Evolutionary conservation across 1,284 basidiomycete genomes (phyloP).

Genomic region (Xerocomus tenax): DNA sequence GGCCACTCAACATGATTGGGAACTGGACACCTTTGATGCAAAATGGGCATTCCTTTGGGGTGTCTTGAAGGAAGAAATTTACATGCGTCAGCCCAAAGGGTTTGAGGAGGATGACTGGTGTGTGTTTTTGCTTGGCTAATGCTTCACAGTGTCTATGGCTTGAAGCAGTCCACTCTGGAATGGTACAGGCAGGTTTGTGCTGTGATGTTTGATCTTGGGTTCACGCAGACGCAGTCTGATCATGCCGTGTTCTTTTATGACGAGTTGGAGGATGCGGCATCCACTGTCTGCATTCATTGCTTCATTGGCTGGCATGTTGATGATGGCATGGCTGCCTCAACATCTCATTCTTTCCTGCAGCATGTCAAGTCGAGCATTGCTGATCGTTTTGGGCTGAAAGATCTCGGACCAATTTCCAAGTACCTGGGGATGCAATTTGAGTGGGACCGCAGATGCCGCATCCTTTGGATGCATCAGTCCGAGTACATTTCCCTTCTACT

Average conservation of each 20-base stretch:
- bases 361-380: neutral
- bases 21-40: too few relatives aligned
- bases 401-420: neutral
- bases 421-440: neutral
- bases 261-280: neutral
- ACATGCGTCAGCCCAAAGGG: too few relatives aligned
- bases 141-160: neutral
- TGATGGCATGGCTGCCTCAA: neutral
- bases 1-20: too few relatives aligned
- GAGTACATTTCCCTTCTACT: neutral
- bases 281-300: neutral
- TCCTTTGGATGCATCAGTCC: slow-evolving; percentile 1
- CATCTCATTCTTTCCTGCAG: neutral
- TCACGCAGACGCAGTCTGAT: neutral
- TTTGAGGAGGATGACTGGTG: too few relatives aligned
- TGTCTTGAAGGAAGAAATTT: too few relatives aligned
- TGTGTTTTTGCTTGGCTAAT: too few relatives aligned
- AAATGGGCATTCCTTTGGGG: too few relatives aligned
- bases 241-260: slow-evolving; percentile 14
- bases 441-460: neutral
- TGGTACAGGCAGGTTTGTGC: slow-evolving; percentile 7
- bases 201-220: neutral
- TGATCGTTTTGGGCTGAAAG: neutral
- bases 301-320: slow-evolving; percentile 3
- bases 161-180: slow-evolving; percentile 3